Evolutionary conservation across 2,329 filamentous ascomycete genomes (phyloP).

Genomic region (Didymella lethalis): DNA sequence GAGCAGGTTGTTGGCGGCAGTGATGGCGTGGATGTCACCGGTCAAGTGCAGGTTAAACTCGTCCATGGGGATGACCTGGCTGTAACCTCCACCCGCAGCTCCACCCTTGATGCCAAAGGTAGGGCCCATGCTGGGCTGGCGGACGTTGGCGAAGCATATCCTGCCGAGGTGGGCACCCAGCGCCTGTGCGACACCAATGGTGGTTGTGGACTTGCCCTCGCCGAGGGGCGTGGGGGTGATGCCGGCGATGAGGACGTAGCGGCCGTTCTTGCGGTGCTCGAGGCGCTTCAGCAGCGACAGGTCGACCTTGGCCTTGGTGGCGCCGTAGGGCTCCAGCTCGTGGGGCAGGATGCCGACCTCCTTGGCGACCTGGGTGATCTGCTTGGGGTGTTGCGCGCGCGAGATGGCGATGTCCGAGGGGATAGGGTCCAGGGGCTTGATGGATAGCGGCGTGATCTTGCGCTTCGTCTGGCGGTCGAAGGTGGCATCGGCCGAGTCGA

Average conservation of each 20-base stretch:
- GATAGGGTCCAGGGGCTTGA: slow-evolving; percentile 80
- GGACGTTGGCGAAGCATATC: slow-evolving; percentile 93
- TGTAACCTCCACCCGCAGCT: slow-evolving; percentile 96
- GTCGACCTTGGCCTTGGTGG: slow-evolving; percentile 95
- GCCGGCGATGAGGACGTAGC: slow-evolving; percentile 91
- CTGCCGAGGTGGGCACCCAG: slow-evolving; percentile 87
- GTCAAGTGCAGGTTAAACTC: slow-evolving; percentile 99
- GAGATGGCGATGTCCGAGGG: slow-evolving; percentile 97
- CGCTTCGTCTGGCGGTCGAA: slow-evolving; percentile 85
- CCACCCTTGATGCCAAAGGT: slow-evolving; percentile 99
- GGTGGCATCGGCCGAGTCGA: slow-evolving; percentile 81
- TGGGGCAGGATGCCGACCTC: slow-evolving; percentile 88
- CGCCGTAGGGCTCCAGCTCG: slow-evolving; percentile 92
- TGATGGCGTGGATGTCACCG: slow-evolving; percentile 96
- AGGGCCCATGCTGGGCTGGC: slow-evolving; percentile 94
- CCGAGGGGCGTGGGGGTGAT: slow-evolving; percentile 97
- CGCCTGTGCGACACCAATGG: slow-evolving; percentile 92
- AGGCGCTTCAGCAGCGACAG: slow-evolving; percentile 82
- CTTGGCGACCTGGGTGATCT: slow-evolving; percentile 81
- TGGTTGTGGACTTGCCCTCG: slow-evolving; percentile 98
- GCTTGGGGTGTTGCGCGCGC: slow-evolving; percentile 87
- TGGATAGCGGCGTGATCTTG: slow-evolving; percentile 79
- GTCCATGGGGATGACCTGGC: slow-evolving; percentile 99
- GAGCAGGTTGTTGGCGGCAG: slow-evolving; percentile 94
- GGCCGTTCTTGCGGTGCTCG: slow-evolving; percentile 84